phyloP scores from a whole-genome alignment of 73 alveolate species.

The Stentor coeruleus region DNA sequence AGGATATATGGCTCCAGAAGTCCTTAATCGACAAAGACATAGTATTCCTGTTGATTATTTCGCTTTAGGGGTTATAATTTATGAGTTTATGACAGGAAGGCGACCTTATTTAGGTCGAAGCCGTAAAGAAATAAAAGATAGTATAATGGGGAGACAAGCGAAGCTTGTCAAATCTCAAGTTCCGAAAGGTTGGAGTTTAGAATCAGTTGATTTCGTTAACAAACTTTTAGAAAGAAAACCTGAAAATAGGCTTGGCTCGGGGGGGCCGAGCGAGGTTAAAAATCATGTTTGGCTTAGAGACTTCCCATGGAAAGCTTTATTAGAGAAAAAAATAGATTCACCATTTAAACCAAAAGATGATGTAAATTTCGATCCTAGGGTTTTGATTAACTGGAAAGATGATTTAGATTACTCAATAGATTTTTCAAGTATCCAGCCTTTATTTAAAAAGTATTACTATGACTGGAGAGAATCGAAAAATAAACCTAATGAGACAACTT shows the following conservation, averaged over 20 bases:
- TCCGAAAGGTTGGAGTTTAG: slow-evolving; percentile 94
- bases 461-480: slow-evolving; percentile 1
- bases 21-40: slow-evolving; percentile 69
- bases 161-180: slow-evolving; percentile 59
- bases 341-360: not conserved
- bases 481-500: too few species aligned
- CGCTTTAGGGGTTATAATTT: slow-evolving; percentile 88
- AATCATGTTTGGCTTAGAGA: slow-evolving; percentile 69
- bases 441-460: not conserved
- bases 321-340: not conserved
- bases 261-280: slow-evolving; percentile 62
- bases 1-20: slow-evolving; percentile 90
- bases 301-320: slow-evolving; percentile 48
- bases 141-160: slow-evolving; percentile 57
- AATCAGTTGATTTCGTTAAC: slow-evolving; percentile 91
- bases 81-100: slow-evolving; percentile 79
- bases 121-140: slow-evolving; percentile 72
- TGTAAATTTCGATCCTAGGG: not conserved
- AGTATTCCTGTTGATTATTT: slow-evolving; percentile 77
- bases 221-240: slow-evolving; percentile 65
- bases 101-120: slow-evolving; percentile 88
- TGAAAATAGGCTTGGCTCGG: slow-evolving; percentile 62
- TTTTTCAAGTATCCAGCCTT: not conserved
- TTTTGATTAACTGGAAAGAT: too few species aligned
- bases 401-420: not conserved